A percentile compares a stretch with the other conserved stretches of the same genome.
phyloP scores from a whole-genome alignment of 306 rosid genomes.

The Ammopiptanthus mongolicus region DNA sequence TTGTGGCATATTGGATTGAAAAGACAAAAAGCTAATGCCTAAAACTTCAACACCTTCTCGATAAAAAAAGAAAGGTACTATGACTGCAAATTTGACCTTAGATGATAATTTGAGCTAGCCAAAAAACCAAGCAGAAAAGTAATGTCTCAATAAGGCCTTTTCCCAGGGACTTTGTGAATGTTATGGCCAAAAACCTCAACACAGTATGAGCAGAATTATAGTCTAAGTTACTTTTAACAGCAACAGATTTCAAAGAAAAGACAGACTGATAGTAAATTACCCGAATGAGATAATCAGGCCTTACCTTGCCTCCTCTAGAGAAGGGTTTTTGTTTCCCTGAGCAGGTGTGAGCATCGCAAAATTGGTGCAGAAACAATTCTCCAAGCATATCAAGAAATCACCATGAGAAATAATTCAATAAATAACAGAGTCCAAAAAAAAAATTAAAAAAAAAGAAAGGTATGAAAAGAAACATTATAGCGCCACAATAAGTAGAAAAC shows the following conservation, averaged over 20 bases:
- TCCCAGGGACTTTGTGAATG: not conserved
- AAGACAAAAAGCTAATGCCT: not conserved
- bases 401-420: not conserved
- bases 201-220: not conserved
- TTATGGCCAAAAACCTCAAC: conserved; percentile 10
- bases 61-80: not conserved
- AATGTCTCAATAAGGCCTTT: not conserved
- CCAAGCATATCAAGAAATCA: not conserved
- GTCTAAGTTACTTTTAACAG: too few species aligned
- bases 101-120: conserved; percentile 9
- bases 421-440: not conserved
- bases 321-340: not conserved
- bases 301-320: not conserved
- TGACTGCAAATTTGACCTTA: conserved; percentile 2
- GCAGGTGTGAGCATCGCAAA: not conserved
- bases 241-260: not conserved
- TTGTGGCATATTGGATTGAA: conserved; percentile 7
- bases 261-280: conserved; percentile 1
- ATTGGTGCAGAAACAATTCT: not conserved
- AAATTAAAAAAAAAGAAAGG: not conserved
- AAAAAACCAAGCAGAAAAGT: conserved; percentile 13
- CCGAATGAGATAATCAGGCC: not conserved
- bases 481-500: too few species aligned
- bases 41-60: not conserved
- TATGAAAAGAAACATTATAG: not conserved